phyloP scores from a whole-genome alignment of 2,329 filamentous ascomycete species.

The Claviceps lovelessii region DNA sequence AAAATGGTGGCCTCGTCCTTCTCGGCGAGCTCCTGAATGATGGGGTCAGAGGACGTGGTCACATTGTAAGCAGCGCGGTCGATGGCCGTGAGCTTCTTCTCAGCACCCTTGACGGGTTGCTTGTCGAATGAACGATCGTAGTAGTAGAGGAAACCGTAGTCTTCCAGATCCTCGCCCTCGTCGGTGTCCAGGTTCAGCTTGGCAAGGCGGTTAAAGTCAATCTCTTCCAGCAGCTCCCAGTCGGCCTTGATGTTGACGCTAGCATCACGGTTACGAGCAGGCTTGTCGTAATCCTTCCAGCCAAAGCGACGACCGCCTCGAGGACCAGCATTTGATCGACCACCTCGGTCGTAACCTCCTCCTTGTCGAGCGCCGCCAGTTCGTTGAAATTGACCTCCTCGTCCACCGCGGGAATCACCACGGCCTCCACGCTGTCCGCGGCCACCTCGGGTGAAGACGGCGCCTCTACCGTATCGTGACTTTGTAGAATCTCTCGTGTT shows the following conservation, averaged over 20 bases:
- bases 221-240: constrained; percentile 93
- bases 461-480: constrained; percentile 76
- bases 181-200: constrained; percentile 95
- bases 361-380: constrained; percentile 54
- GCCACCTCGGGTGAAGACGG: constrained; percentile 67
- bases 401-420: constrained; percentile 44
- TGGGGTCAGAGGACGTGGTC: constrained; percentile 85
- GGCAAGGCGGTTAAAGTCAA: constrained; percentile 86
- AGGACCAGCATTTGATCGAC: constrained; percentile 50
- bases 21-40: constrained; percentile 93
- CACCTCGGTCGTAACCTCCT: constrained; percentile 55
- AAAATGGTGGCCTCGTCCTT: constrained; percentile 95
- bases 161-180: constrained; percentile 87
- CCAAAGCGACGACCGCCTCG: constrained; percentile 78
- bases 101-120: constrained; percentile 72
- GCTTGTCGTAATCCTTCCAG: constrained; percentile 99
- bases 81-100: constrained; percentile 75
- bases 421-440: constrained; percentile 64
- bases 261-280: constrained; percentile 85
- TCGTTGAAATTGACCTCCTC: constrained; percentile 51
- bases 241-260: constrained; percentile 93
- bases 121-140: constrained; percentile 96
- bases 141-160: constrained; percentile 95
- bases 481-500: constrained; percentile 79
- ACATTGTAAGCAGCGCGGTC: constrained; percentile 97